phyloP scores from a whole-genome alignment of 345 rosid genomes.

The Jatropha curcas region DNA sequence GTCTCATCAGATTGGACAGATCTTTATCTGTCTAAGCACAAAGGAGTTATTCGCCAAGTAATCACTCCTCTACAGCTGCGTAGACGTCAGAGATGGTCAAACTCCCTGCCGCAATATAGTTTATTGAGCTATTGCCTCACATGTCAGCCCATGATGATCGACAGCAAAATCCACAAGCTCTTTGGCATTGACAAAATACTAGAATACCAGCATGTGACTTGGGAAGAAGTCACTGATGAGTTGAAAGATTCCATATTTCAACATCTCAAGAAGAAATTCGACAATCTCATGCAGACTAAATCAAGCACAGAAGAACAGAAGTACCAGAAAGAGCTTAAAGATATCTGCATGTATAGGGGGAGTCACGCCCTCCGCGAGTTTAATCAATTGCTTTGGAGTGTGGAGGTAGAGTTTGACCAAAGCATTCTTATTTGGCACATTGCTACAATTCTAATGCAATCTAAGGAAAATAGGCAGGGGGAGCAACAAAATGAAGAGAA shows the following conservation, averaged over 20 bases:
- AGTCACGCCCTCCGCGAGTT: neutral
- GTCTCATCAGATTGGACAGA: slow-evolving; percentile 18
- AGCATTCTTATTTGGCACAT: slow-evolving; percentile 39
- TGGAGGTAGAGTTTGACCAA: slow-evolving; percentile 20
- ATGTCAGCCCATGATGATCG: neutral
- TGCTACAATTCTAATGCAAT: slow-evolving; percentile 26
- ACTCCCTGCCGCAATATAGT: slow-evolving; percentile 2
- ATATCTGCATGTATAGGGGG: neutral
- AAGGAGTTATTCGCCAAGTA: neutral
- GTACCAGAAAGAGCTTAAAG: neutral
- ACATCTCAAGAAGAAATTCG: neutral
- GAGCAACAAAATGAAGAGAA: too few relatives aligned
- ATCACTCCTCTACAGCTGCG: neutral
- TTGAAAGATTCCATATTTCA: neutral
- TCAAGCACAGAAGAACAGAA: neutral
- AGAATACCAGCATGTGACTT: slow-evolving; percentile 3
- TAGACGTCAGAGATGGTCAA: slow-evolving; percentile 25
- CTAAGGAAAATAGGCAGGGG: too few relatives aligned
- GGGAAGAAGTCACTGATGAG: neutral
- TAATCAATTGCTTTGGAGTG: slow-evolving; percentile 9
- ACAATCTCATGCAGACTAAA: neutral
- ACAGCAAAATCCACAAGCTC: neutral
- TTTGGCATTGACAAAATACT: neutral
- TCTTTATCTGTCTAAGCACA: slow-evolving; percentile 4
- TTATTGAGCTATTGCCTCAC: slow-evolving; percentile 9